These are phyloP conservation scores for Mikania micrantha DNA, from an alignment of 129 eudicot genomes.

Conservation along the genomic window DNA sequence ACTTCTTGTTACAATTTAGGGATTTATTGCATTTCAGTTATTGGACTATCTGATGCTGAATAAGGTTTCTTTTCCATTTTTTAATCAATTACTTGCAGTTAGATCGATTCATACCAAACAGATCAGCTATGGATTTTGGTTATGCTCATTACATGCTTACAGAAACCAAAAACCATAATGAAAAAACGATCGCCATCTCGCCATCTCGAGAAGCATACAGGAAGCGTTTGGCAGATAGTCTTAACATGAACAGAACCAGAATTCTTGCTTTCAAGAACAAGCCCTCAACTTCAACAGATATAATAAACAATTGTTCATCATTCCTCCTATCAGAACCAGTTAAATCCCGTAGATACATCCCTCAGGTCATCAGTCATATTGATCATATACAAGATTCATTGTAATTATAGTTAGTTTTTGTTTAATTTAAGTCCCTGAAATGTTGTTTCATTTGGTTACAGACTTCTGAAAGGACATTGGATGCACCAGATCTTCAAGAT, in stretches of 20 bases:
- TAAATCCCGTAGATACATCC: slow-evolving; percentile 73
- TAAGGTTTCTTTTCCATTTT: not conserved
- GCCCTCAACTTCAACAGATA: slow-evolving; percentile 62
- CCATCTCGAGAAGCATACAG: slow-evolving; percentile 83
- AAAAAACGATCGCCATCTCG: slow-evolving; percentile 59
- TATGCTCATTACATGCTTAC: slow-evolving; percentile 80
- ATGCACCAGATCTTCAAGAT: slow-evolving; percentile 60
- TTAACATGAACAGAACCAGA: slow-evolving; percentile 80
- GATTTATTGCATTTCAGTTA: not conserved
- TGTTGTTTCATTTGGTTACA: slow-evolving; percentile 9
- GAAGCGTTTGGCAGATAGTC: slow-evolving; percentile 75
- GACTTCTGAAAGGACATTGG: slow-evolving; percentile 52
- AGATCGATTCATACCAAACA: slow-evolving; percentile 92
- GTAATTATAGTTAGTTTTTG: not conserved
- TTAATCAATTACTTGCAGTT: slow-evolving; percentile 30
- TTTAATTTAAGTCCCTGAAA: not conserved
- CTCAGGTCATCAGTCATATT: slow-evolving; percentile 82
- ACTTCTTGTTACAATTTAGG: not conserved
- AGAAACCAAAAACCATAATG: slow-evolving; percentile 72
- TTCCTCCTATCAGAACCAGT: slow-evolving; percentile 48
- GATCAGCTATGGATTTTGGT: slow-evolving; percentile 92
- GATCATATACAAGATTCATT: not conserved
- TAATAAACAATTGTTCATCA: slow-evolving; percentile 30
- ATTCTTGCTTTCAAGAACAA: slow-evolving; percentile 94
- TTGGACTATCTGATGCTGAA: not conserved